These are phyloP conservation scores for Emericellopsis cladophorae DNA, from an alignment of 2,329 filamentous ascomycete genomes.

Conservation along the genomic window DNA sequence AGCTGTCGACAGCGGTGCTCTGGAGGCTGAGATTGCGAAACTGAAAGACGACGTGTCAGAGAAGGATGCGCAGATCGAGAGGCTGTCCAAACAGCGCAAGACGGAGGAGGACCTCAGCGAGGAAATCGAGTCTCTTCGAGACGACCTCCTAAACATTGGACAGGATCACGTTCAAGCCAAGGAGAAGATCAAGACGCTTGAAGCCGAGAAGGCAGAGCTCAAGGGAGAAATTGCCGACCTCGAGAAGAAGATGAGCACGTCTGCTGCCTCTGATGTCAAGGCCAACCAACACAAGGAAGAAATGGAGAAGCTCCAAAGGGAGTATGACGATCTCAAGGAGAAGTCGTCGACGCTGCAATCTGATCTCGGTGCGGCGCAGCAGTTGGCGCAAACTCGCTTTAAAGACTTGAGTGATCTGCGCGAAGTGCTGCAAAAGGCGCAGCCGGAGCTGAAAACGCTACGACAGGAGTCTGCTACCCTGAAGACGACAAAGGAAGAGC, in stretches of 20 bases:
- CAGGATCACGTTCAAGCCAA: constrained; percentile 77
- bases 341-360: constrained; percentile 62
- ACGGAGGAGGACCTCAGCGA: constrained; percentile 71
- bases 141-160: constrained; percentile 67
- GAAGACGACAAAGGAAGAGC: constrained; percentile 62
- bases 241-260: constrained; percentile 53
- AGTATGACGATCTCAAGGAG: constrained; percentile 56
- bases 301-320: constrained; percentile 38
- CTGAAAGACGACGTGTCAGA: constrained; percentile 41
- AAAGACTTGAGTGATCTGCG: constrained; percentile 75
- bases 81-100: constrained; percentile 54
- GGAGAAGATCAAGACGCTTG: constrained; percentile 59
- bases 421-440: constrained; percentile 69
- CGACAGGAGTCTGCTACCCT: constrained; percentile 65
- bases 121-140: constrained; percentile 73
- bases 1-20: constrained; percentile 16
- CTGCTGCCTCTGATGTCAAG: constrained; percentile 16
- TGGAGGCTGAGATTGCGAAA: constrained; percentile 35
- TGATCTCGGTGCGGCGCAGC: constrained; percentile 74
- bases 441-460: constrained; percentile 72
- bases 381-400: constrained; percentile 76
- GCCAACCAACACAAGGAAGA: constrained; percentile 47
- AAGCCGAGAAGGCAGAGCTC: constrained; percentile 54
- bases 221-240: constrained; percentile 49
- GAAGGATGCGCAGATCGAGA: constrained; percentile 63